A percentile compares a stretch with the other conserved stretches of the same genome.
Conservation (phyloP, 192 early-diverging fungal species). For the Diversispora epigaea region DNA sequence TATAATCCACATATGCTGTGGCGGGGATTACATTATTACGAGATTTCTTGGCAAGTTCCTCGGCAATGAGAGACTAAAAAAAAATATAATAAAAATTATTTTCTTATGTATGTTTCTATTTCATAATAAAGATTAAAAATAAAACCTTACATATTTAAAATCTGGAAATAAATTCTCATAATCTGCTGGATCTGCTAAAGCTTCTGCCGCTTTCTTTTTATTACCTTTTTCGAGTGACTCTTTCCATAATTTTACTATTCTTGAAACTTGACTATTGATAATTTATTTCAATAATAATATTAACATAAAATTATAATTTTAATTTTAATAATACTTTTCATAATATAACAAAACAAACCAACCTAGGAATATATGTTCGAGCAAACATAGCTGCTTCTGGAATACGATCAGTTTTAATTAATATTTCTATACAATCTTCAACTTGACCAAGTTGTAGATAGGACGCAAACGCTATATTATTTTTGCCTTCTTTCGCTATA, state of each 20-base stretch:
- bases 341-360: not conserved
- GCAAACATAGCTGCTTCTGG: slow-evolving; percentile 96
- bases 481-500: slow-evolving; percentile 67
- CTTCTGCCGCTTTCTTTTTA: slow-evolving; percentile 82
- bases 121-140: not conserved
- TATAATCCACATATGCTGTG: slow-evolving; percentile 55
- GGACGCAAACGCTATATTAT: slow-evolving; percentile 91
- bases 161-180: slow-evolving; percentile 90
- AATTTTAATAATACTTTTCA: not conserved
- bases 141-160: slow-evolving; percentile 47
- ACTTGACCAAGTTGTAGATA: slow-evolving; percentile 72
- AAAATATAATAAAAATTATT: not conserved
- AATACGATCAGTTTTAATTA: slow-evolving; percentile 82
- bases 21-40: slow-evolving; percentile 43
- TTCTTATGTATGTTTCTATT: not conserved
- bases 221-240: slow-evolving; percentile 61
- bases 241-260: slow-evolving; percentile 79
- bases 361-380: slow-evolving; percentile 80
- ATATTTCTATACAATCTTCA: slow-evolving; percentile 82
- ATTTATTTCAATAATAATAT: not conserved
- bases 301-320: too few relatives aligned
- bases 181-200: slow-evolving; percentile 81
- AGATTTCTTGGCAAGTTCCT: slow-evolving; percentile 44
- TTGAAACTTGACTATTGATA: slow-evolving; percentile 56
- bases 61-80: slow-evolving; percentile 50